Conservation (phyloP, 371 early-diverging fungal species). For the Pancytospora epiphaga region DNA sequence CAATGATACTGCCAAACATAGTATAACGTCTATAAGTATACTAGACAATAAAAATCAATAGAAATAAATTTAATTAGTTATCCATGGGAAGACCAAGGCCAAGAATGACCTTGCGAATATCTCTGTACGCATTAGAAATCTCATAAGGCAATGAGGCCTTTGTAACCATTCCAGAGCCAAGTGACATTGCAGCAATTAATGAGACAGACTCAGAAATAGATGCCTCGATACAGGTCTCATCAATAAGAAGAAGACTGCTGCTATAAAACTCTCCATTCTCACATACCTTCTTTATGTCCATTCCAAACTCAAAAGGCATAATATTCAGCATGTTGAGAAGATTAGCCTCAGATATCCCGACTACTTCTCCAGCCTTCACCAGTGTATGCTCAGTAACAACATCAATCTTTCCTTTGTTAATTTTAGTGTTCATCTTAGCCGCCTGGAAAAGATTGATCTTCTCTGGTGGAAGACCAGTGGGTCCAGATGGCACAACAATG, state of each 20-base stretch:
- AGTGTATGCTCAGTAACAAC: slow-evolving; percentile 85
- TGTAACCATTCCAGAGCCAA: slow-evolving; percentile 80
- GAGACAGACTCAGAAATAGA: slow-evolving; percentile 71
- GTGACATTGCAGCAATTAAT: slow-evolving; percentile 78
- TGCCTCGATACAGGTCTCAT: slow-evolving; percentile 70
- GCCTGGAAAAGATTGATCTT: slow-evolving; percentile 99
- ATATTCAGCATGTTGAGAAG: slow-evolving; percentile 96
- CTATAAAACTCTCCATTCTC: slow-evolving; percentile 81
- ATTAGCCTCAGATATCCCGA: slow-evolving; percentile 94
- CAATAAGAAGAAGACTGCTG: slow-evolving; percentile 78
- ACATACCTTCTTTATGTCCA: slow-evolving; percentile 80
- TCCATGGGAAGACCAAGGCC: slow-evolving; percentile 24
- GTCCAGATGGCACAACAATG: slow-evolving; percentile 84
- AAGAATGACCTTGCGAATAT: slow-evolving; percentile 66
- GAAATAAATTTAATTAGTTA: not conserved
- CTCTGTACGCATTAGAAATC: slow-evolving; percentile 45
- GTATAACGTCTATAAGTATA: not conserved
- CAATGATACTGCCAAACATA: no score
- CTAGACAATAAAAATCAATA: not conserved
- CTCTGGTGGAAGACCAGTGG: slow-evolving; percentile 98
- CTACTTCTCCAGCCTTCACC: slow-evolving; percentile 76
- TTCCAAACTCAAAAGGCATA: slow-evolving; percentile 98
- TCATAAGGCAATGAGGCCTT: slow-evolving; percentile 86
- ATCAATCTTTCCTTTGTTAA: slow-evolving; percentile 99
- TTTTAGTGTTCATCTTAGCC: slow-evolving; percentile 98